Evolutionary conservation across 371 early-diverging fungal species (phyloP), one percentile per base, ranked within the genome.

Genomic region (Mycotypha africana): DNA sequence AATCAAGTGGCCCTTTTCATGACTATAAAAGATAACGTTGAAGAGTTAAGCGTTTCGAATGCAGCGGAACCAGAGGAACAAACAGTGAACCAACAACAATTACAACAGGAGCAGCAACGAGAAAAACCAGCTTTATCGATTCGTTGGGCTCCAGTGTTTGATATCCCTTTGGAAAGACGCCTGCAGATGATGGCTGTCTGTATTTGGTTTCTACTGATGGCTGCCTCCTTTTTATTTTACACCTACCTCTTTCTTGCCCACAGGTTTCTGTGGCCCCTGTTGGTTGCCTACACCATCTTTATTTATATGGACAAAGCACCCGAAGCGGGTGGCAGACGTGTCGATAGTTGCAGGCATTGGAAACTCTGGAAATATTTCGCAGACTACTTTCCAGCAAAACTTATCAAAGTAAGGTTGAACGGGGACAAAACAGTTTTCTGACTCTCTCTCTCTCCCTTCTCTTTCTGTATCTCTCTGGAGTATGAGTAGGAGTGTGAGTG

Each of bases 311-410:
- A 85, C 53, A 55, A 64, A 25, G 78, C 81, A 4, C 81, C 84
- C 1, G 82, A 84, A 51, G 64, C 56, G 7, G 91, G 91, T 19
- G 91, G 88, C 16, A 65, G 92, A 24, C 69, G 76, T n/a, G 42
- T 72, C 20, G 59, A 79, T 38, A 77, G 77, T 72, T 56, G 82
- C 22, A 74, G 90, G 12, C 48, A 51, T 9, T 52, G 49, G 47
- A 15, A 20, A 1, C 14, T 81, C 15, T 93, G 93, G 93, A 74
- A 50, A 28, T 82, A 85, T 61, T 78, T 89, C 59, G 79, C 80
- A 2, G 82, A 81, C 20, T 95, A 85, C 51, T 95, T 90, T 49
- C 92, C 92, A 4, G 77, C 82, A 35, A 66, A 62, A 6, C 71
- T 92, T 12, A 70, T 84, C 62, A 79, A 87, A 69, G 90, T 76